phyloP scores from a whole-genome alignment of 2,329 filamentous ascomycete species.

The Trichoderma sp. region DNA sequence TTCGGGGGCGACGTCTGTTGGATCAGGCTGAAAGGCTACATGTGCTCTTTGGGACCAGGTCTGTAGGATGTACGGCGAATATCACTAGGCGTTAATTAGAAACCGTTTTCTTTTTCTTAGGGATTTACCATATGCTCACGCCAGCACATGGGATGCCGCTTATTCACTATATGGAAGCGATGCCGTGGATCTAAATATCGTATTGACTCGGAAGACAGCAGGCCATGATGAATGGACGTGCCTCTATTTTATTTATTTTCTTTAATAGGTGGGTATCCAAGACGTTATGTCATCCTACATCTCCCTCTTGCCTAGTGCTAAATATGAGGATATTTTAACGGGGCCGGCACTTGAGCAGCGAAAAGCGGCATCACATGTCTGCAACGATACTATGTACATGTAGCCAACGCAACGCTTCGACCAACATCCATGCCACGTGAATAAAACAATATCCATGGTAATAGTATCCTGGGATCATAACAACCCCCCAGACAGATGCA shows the following conservation, averaged over 20 bases:
- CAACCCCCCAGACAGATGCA: neutral
- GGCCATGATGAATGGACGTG: neutral
- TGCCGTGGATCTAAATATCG: neutral
- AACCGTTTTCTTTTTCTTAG: neutral
- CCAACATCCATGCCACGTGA: neutral
- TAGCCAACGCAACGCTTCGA: neutral
- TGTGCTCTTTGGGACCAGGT: neutral
- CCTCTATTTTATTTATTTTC: neutral
- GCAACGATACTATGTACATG: neutral
- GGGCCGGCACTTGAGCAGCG: neutral
- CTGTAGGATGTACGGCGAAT: neutral
- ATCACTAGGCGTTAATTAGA: slow-evolving; percentile 9
- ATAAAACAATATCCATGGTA: neutral
- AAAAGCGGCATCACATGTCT: neutral
- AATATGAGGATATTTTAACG: neutral
- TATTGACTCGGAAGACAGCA: neutral
- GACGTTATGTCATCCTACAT: neutral
- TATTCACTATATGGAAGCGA: neutral
- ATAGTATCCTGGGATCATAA: neutral
- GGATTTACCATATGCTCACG: neutral
- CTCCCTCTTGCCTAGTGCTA: neutral
- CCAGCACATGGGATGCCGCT: neutral
- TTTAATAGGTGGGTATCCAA: neutral
- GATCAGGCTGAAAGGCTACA: neutral
- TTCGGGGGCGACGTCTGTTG: neutral